Base-by-base conservation (phyloP, 116 monocot species). In the Phalaenopsis hybrid region DNA sequence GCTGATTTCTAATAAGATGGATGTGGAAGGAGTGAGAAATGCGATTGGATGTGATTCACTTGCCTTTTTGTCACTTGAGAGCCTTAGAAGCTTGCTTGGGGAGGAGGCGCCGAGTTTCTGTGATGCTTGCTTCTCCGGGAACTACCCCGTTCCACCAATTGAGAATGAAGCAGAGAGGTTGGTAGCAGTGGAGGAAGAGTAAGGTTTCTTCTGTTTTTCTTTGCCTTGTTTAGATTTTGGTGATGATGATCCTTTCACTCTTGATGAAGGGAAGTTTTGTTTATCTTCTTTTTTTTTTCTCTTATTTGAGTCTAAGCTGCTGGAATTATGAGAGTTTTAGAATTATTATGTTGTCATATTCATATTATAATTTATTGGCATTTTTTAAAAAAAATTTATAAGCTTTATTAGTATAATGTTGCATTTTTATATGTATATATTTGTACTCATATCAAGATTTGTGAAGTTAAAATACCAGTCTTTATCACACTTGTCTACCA, bases 31-130 rank as follows among this genome's bases (percentile, higher is more conserved):
- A 3, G 88, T 96, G 68, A 86, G 92, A 77, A 81, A 77, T 74
- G 78, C 85, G 57, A 93, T 96, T 76, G 94, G 96, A 23, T 88
- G 92, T 1, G 96, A 96, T 70, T 92, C 96, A 0, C 89, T 96
- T 11, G 90, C 90, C 0, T 96, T 96, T 76, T 74, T 96, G 48
- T 90, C 90, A 0, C 80, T 96, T 0, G 84, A 85, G 5, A 92
- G 86, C 72, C 81, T 96, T 45, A 84, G 84, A 72, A 55, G 23
- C 5, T 81, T 88, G 76, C 80, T 90, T 1, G 93, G 81, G 0
- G 79, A 84, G 2, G 93, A 96, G 83, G 92, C 90, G 3, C 79
- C 81, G 7, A 87, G 80, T 3, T 91, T 89, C 79, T 96, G 96
- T 55, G 94, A 93, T 80, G 96, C 92, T 1, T 96, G 96, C 82